Evolutionary conservation across 1,139 yeast genomes (phyloP), one percentile per base, ranked within the genome.

Genomic region (Suhomyces terraborum): DNA sequence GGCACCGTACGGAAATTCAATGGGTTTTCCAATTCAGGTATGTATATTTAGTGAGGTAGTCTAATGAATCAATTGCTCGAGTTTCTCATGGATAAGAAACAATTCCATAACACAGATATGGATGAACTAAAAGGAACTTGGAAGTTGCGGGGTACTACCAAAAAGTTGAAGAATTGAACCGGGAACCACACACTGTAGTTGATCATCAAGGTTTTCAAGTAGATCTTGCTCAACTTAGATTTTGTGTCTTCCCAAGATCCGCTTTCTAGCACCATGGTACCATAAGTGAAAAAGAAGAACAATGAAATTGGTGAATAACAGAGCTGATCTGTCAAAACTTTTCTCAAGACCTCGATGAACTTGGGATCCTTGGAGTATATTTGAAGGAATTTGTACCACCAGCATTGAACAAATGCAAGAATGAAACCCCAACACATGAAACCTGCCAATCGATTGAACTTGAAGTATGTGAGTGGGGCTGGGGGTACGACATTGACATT

Each of bases 111-210:
- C 21, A 89, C 94, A 22, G 95, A 88, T n/a, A 93, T 71, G 9
- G 94, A 81, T 1, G 96, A 84, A 43, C 95, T 84, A 58, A 93
- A 91, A 0, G 97, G 97, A 4, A 91, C 95, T 61, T 93, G 98
- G 51, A 82, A 77, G 47, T 77, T 76, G 41, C 82, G 70, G 0
- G 98, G 97, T 58, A 93, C 79, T 8, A 88, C 58, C 47, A 88
- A 69, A 55, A 93, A 93, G 62, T 93, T 93, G 52, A 91, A 70
- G 53, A 93, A 87, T 61, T 93, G 98, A 6, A 93, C 95, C 2
- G 91, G 80, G 37, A 96, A 95, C 98, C 98, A 93, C n/a, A 93
- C 82, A 43, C 86, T 73, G 60, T 84, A 87, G 60, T 89, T 91
- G 42, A 84, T 80, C 30, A 84, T 80, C 43, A 91, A 65, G 0